Conservation (phyloP, 176 grass and related monocot species). For the Triticum aestivum region DNA sequence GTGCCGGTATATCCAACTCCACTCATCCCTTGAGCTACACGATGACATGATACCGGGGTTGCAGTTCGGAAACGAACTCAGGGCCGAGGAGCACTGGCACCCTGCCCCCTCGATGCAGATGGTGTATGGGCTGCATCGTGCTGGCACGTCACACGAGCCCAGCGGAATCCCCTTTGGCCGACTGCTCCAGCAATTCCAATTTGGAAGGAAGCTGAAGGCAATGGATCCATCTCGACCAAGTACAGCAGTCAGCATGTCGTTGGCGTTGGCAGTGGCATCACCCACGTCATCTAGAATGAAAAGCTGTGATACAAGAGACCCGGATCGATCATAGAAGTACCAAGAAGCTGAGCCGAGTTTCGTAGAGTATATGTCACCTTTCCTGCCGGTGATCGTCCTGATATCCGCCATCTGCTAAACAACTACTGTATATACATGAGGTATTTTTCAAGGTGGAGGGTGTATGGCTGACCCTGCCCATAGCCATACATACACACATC, state of each 20-base stretch:
- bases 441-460: too few species aligned
- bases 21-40: constrained; percentile 47
- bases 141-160: constrained; percentile 57
- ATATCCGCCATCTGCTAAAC: constrained; percentile 15
- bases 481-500: too few species aligned
- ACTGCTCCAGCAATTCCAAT: not conserved
- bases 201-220: constrained; percentile 48
- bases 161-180: constrained; percentile 30
- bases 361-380: constrained; percentile 50
- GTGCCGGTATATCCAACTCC: constrained; percentile 67
- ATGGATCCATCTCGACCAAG: constrained; percentile 49
- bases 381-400: constrained; percentile 41
- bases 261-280: not conserved
- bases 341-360: constrained; percentile 53
- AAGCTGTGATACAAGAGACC: constrained; percentile 46
- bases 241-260: constrained; percentile 52
- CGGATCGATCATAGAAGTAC: constrained; percentile 65
- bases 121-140: constrained; percentile 52
- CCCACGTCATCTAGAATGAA: constrained; percentile 2
- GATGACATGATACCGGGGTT: constrained; percentile 44
- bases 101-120: constrained; percentile 52
- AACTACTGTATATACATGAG: too few species aligned
- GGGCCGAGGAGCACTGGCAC: constrained; percentile 67
- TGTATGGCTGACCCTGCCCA: too few species aligned
- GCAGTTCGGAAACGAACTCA: constrained; percentile 54